A percentile compares a stretch with the other conserved stretches of the same genome.
Evolutionary conservation across 352 stramenopile species (phyloP).

Genomic region (Halophytophthora batemanensis): DNA sequence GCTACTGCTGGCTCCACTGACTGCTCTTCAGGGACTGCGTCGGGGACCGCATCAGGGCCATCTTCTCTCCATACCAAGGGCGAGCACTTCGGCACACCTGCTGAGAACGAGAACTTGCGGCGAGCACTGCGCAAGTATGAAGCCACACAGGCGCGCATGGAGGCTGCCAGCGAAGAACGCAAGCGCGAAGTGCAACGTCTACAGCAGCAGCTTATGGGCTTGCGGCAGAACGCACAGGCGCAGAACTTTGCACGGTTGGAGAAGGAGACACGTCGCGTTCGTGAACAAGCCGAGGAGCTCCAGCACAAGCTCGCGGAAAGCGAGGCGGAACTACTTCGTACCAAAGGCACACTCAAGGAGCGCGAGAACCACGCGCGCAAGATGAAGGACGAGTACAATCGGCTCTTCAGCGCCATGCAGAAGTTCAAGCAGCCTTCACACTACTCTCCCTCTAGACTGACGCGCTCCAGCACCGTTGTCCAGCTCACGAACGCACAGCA

Average conservation of each 20-base stretch:
- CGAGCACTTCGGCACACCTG: conserved; percentile 30
- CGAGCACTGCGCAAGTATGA: conserved; percentile 58
- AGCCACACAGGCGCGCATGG: conserved; percentile 36
- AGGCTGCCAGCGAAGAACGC: conserved; percentile 38
- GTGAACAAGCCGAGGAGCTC: conserved; percentile 25
- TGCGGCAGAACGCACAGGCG: conserved; percentile 47
- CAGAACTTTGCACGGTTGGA: conserved; percentile 50
- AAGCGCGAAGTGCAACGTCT: conserved; percentile 39
- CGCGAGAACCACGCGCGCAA: conserved; percentile 40
- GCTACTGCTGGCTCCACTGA: neutral
- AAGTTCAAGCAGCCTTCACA: conserved; percentile 47
- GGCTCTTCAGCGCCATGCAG: conserved; percentile 61
- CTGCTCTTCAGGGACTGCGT: neutral
- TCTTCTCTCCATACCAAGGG: conserved; percentile 13
- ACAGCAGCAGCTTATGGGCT: conserved; percentile 49
- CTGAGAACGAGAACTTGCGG: conserved; percentile 49
- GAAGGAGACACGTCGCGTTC: conserved; percentile 39
- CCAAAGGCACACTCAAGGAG: conserved; percentile 47
- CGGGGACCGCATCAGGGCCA: neutral
- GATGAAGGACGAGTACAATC: conserved; percentile 77
- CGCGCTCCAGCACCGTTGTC: conserved; percentile 11
- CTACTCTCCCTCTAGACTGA: conserved; percentile 20
- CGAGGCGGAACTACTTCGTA: conserved; percentile 54
- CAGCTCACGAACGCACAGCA: conserved; percentile 14
- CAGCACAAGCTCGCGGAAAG: conserved; percentile 28